A percentile compares a stretch with the other conserved stretches of the same genome.
Conservation (phyloP, 2,329 filamentous ascomycete genomes). For the Aspergillus sp. region DNA sequence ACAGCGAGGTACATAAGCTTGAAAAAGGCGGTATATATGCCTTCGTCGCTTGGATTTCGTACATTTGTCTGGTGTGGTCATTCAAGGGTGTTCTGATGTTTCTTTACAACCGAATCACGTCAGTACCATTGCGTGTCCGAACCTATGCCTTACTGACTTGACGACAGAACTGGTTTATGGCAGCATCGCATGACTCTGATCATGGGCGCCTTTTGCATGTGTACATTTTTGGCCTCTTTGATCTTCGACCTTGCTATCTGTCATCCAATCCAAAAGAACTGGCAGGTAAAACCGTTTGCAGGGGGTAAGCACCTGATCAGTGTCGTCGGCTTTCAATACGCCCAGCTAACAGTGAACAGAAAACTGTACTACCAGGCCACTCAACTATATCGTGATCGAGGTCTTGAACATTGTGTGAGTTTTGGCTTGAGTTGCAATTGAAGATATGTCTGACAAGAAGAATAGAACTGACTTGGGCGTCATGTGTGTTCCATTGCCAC, state of each 20-base stretch:
- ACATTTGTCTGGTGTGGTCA: slow-evolving; percentile 14
- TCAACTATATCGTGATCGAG: slow-evolving; percentile 13
- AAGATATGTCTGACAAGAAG: background rate
- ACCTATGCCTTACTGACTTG: background rate
- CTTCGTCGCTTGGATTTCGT: slow-evolving; percentile 12
- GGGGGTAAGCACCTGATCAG: slow-evolving; percentile 3
- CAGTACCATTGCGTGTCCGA: background rate
- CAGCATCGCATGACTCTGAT: slow-evolving; percentile 9
- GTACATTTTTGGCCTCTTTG: slow-evolving; percentile 9
- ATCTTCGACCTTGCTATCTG: slow-evolving; percentile 12
- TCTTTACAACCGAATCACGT: slow-evolving; percentile 14
- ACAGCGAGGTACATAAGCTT: slow-evolving; percentile 2
- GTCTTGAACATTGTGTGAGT: slow-evolving; percentile 12
- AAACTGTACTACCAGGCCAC: slow-evolving; percentile 11
- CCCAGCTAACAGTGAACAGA: slow-evolving; percentile 5
- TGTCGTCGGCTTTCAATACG: no score
- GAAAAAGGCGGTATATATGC: slow-evolving; percentile 9
- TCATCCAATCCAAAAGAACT: slow-evolving; percentile 6
- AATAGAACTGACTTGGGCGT: slow-evolving; percentile 14
- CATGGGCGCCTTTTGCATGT: slow-evolving; percentile 1
- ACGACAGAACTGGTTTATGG: slow-evolving; percentile 11
- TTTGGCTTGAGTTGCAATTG: background rate
- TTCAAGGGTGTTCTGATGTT: slow-evolving; percentile 13
- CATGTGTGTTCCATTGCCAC: slow-evolving; percentile 12
- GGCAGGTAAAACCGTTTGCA: slow-evolving; percentile 15